Evolutionary conservation across 2,329 filamentous ascomycete species (phyloP), one percentile per base, ranked within the genome.

Genomic region (Microsporum canis): DNA sequence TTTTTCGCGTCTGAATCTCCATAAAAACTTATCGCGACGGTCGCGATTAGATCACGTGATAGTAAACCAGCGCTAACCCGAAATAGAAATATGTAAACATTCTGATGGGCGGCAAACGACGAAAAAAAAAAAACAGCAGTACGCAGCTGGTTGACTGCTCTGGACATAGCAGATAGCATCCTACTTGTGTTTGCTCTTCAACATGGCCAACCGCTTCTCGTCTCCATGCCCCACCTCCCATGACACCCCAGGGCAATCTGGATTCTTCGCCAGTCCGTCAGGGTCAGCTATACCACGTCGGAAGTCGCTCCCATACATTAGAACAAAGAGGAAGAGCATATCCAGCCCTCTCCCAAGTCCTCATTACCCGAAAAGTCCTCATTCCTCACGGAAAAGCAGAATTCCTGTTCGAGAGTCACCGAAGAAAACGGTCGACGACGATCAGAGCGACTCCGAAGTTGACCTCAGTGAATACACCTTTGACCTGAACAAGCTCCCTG

Each of bases 161-260:
- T 39, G 14, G 17, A 29, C 36, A 58, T 36, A 58, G 29, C 27
- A 39, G 27, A 43, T 10, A 41, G 34, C 14, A 43, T 36, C 14
- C 23, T 29, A 33, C 45, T 14, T 23, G 6, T 51, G 10, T 10
- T 4, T 12, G 10, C 12, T 5, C 51, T 14, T 8, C 5, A 55
- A 10, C 51, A 55, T 55, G 51, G 51, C 51, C 10, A 55, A 55
- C 51, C 70, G 72, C 59, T 71, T 68, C 63, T 70, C 68, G 38
- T 75, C 72, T 53, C 72, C 72, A 1, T 74, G 73, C 55, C 72
- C 68, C 23, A 75, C 72, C 5, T 70, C 73, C 57, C 75, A 77
- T 65, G 75, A 77, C 60, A 76, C 73, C 5, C 70, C 76, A 60
- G 74, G 74, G 47, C 68, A 73, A 47, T 76, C 73, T 4, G 73